A percentile compares a stretch with the other conserved stretches of the same genome.
phyloP scores from a whole-genome alignment of 352 stramenopile species.

The Phytopythium ostracodes region DNA sequence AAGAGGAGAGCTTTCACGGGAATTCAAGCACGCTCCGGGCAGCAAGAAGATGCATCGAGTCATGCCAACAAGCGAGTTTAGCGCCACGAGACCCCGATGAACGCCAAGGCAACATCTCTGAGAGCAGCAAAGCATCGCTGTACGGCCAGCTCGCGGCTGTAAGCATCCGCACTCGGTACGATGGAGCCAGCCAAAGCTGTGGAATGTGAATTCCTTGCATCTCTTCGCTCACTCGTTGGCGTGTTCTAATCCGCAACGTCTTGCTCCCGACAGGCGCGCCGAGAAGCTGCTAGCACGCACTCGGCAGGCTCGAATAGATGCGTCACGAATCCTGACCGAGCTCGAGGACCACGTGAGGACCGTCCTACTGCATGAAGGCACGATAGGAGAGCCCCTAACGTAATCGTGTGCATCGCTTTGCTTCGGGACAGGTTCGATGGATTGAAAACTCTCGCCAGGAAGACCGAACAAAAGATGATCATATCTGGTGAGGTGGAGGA shows the following conservation, averaged over 20 bases:
- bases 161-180: background rate
- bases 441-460: conserved; percentile 13
- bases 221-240: background rate
- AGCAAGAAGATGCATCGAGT: background rate
- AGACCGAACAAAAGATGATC: conserved; percentile 15
- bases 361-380: background rate
- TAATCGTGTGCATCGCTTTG: no score
- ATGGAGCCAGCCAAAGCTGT: background rate
- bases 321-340: background rate
- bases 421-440: conserved; percentile 17
- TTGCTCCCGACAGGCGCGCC: background rate
- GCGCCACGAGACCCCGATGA: background rate
- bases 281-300: background rate
- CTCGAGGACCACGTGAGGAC: background rate
- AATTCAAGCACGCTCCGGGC: background rate
- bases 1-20: conserved; percentile 54
- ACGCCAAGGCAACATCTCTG: background rate
- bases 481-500: conserved; percentile 16
- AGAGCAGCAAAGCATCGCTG: background rate
- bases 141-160: background rate
- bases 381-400: no score
- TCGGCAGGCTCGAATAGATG: background rate
- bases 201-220: background rate
- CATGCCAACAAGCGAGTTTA: background rate
- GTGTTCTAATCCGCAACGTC: background rate